phyloP scores from a whole-genome alignment of 768 basidiomycete species.

The Cystofilobasidium ferigula region DNA sequence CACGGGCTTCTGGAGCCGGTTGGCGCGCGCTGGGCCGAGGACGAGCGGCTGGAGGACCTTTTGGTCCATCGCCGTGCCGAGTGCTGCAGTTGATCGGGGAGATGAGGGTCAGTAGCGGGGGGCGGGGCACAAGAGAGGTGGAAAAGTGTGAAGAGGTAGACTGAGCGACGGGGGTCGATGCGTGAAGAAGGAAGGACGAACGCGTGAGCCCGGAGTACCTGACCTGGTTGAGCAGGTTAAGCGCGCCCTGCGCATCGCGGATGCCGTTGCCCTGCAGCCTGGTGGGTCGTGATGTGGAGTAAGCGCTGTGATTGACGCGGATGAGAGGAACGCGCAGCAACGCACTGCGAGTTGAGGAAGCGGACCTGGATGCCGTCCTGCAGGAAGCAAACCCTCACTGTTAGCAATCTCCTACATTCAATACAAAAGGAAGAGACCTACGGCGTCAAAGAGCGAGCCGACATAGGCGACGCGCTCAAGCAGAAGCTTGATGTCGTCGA shows the following conservation, averaged over 20 bases:
- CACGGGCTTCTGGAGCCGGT: slow-evolving; percentile 40
- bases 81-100: too few relatives aligned
- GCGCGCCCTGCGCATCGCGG: slow-evolving; percentile 3
- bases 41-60: slow-evolving; percentile 41
- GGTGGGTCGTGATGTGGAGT: too few relatives aligned
- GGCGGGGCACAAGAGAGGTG: too few relatives aligned
- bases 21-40: slow-evolving; percentile 32
- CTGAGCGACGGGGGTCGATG: too few relatives aligned
- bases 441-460: slow-evolving; percentile 37
- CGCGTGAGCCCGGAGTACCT: slow-evolving; percentile 33
- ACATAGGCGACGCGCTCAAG: slow-evolving; percentile 40
- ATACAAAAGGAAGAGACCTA: background rate
- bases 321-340: too few relatives aligned
- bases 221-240: slow-evolving; percentile 29
- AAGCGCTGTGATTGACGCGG: too few relatives aligned
- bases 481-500: slow-evolving; percentile 41
- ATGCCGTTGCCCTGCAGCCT: slow-evolving; percentile 39
- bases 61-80: slow-evolving; percentile 38
- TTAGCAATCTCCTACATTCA: background rate
- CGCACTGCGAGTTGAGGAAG: slow-evolving; percentile 40
- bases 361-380: slow-evolving; percentile 35
- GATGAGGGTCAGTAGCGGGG: too few relatives aligned
- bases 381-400: too few relatives aligned
- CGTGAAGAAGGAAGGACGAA: too few relatives aligned
- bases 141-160: too few relatives aligned